These are phyloP conservation scores for Teunomyces gatunensis DNA, from an alignment of 805 yeast genomes.

Conservation along the genomic window DNA sequence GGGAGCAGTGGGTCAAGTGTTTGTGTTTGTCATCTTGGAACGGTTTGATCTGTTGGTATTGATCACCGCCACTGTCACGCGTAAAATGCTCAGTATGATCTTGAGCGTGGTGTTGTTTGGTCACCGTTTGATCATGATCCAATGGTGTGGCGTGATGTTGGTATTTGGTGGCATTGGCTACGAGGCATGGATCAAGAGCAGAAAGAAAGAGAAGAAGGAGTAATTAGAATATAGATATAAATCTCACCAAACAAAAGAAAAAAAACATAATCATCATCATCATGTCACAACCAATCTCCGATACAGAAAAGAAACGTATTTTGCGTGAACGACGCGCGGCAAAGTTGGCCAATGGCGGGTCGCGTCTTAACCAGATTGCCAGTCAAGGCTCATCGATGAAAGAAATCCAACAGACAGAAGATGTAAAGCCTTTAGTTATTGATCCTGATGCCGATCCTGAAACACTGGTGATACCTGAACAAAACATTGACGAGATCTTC, in stretches of 20 bases:
- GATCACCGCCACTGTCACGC: conserved; percentile 91
- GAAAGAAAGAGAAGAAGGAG: conserved; percentile 3
- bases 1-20: conserved; percentile 94
- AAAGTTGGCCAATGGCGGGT: conserved; percentile 56
- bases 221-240: background rate
- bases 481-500: conserved; percentile 36
- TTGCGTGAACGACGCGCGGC: conserved; percentile 66
- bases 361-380: conserved; percentile 49
- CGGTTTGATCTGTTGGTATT: conserved; percentile 80
- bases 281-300: conserved; percentile 43
- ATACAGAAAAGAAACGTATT: conserved; percentile 56
- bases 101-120: conserved; percentile 84
- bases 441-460: conserved; percentile 36
- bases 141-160: conserved; percentile 74
- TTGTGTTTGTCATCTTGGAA: conserved; percentile 81
- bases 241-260: no score
- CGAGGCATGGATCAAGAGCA: conserved; percentile 55
- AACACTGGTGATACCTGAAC: conserved; percentile 30
- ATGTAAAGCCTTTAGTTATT: background rate
- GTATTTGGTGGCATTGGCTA: conserved; percentile 85
- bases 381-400: conserved; percentile 40
- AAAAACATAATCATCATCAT: no score
- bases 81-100: conserved; percentile 95
- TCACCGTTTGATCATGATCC: conserved; percentile 60
- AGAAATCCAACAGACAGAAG: background rate